phyloP scores from a whole-genome alignment of 2,329 filamentous ascomycete genomes.

The Diaporthe vexans region DNA sequence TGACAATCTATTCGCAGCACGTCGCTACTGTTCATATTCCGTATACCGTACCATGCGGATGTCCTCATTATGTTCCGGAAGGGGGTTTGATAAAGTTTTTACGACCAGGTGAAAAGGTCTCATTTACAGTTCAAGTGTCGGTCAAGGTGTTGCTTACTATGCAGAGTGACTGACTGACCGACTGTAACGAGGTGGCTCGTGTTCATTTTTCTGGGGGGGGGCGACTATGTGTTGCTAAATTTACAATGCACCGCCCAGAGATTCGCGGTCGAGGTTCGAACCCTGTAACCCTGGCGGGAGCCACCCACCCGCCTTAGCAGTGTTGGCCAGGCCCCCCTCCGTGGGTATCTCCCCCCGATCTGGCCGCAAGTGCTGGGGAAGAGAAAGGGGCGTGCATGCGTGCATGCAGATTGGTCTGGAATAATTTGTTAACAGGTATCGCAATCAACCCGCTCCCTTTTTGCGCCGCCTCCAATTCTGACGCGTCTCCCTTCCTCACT shows the following conservation, averaged over 20 bases:
- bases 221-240: slow-evolving; percentile 14
- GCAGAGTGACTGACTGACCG: too few species aligned
- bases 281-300: neutral
- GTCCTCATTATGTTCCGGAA: neutral
- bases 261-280: slow-evolving; percentile 13
- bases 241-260: slow-evolving; percentile 31
- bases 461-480: slow-evolving; percentile 25
- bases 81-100: too few species aligned
- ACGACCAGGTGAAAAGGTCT: neutral
- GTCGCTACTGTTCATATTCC: neutral
- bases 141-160: neutral
- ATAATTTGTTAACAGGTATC: slow-evolving; percentile 38
- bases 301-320: slow-evolving; percentile 16
- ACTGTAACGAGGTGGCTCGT: slow-evolving; percentile 13
- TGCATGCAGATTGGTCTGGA: slow-evolving; percentile 17
- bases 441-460: slow-evolving; percentile 29
- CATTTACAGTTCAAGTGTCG: neutral
- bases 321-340: neutral
- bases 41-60: neutral
- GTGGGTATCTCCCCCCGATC: neutral
- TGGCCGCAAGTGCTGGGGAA: neutral
- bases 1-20: neutral
- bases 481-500: slow-evolving; percentile 28
- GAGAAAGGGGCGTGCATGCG: slow-evolving; percentile 29
- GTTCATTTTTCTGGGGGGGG: slow-evolving; percentile 18